Percentiles rank a stretch among this genome's conserved stretches.
Conservation (phyloP, 225 moss, liverwort and hornwort species). For the Marchantia paleacea region DNA sequence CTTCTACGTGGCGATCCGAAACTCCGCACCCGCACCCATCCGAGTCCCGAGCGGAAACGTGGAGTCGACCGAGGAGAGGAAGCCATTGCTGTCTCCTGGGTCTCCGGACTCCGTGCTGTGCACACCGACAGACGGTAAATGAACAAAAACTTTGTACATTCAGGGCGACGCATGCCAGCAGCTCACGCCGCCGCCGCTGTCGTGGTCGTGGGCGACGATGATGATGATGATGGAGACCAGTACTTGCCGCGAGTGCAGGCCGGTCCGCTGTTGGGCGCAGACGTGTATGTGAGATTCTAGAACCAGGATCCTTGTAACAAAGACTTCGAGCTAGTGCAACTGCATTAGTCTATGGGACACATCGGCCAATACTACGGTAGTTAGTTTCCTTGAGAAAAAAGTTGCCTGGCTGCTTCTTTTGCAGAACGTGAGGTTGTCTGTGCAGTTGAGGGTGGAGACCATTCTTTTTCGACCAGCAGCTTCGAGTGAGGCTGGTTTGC, state of each 20-base stretch:
- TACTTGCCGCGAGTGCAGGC: background rate
- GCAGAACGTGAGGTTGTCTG: background rate
- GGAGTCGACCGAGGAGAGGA: slow-evolving; percentile 3
- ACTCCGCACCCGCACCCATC: slow-evolving; percentile 21
- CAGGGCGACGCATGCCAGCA: background rate
- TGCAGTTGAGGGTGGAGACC: background rate
- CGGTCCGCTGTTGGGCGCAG: background rate
- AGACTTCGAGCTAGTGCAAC: background rate
- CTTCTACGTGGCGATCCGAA: slow-evolving; percentile 84
- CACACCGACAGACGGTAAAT: slow-evolving; percentile 18
- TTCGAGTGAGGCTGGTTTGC: background rate
- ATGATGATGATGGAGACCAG: background rate
- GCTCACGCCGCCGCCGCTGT: too few relatives aligned
- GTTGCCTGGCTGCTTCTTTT: background rate
- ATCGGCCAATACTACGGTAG: background rate
- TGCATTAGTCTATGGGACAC: background rate
- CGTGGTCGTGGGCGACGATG: too few relatives aligned
- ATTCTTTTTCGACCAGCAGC: background rate
- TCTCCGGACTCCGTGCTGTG: slow-evolving; percentile 40
- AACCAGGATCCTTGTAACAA: slow-evolving; percentile 1
- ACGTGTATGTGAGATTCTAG: background rate
- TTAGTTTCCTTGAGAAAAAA: background rate
- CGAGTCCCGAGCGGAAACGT: slow-evolving; percentile 5
- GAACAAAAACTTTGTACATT: background rate
- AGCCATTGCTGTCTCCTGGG: slow-evolving; percentile 19